Evolutionary conservation across 495 filamentous ascomycete genomes (phyloP), one percentile per base, ranked within the genome.

Genomic region (Xylaria telfairii): DNA sequence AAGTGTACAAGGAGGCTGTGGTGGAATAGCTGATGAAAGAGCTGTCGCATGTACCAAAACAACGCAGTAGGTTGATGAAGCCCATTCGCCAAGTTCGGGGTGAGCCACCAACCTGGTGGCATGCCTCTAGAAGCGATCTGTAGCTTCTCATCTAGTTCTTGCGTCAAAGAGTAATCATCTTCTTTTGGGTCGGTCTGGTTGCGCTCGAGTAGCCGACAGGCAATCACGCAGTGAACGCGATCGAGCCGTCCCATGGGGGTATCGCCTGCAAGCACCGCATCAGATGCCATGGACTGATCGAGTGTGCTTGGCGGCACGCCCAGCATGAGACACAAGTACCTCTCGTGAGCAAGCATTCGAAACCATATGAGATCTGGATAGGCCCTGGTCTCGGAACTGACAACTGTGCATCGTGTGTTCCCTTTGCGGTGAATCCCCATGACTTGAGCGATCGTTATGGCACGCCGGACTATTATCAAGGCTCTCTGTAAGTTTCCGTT

Each of bases 381-480:
- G 2, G 44, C 47, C 24, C 59, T 15, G 32, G 47, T 59, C 39
- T 60, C 32, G 0, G 71, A 68, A 39, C 74, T 65, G 39, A 79
- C 19, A 0, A 72, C 24, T 39, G 72, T 68, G 9, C 73, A 57
- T 30, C 68, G 74, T 68, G 72, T 51, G 39, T 73, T 68, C 53
- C 67, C 37, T 28, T 49, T 41, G 54, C 78, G 81, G 56, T 86
- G 81, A 28, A 87, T 64, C 26, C 81, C 82, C 83, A 87, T 84
- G 70, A 78, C 57, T 65, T 80, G 78, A 5, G 74, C 79, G 9
- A 84, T 67, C 17, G 70, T 74, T 68, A 84, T 82, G 10, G 85
- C 87, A 47, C 85, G 75, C 10, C 81, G 82, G 13, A 72, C 59
- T n/a, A 82, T 71, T 46, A 86, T 62, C 84, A 82, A 87, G 1